Evolutionary conservation across 306 rosid species (phyloP).

Genomic region (Trichosanthes cucumerina): DNA sequence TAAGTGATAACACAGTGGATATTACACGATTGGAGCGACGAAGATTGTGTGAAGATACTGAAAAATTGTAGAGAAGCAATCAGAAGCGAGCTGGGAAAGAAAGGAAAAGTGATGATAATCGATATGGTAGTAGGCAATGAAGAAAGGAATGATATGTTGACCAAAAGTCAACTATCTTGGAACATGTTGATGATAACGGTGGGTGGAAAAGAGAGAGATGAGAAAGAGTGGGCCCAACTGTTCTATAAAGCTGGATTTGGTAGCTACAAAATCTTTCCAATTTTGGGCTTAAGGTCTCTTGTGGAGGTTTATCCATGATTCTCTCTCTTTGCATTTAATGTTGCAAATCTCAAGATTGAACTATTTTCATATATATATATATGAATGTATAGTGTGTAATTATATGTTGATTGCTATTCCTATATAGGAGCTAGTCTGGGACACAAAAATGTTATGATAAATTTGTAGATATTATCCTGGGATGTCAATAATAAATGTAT

Average conservation of each 20-base stretch:
- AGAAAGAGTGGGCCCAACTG: slow-evolving; percentile 1
- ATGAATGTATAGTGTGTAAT: no score
- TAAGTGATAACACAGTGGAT: slow-evolving; percentile 9
- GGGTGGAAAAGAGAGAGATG: slow-evolving; percentile 8
- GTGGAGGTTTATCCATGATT: not conserved
- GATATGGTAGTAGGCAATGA: not conserved
- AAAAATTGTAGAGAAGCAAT: slow-evolving; percentile 17
- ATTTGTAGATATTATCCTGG: no score
- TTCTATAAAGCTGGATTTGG: slow-evolving; percentile 12
- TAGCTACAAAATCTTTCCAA: slow-evolving; percentile 6
- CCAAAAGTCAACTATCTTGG: slow-evolving; percentile 12
- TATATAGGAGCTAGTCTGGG: no score
- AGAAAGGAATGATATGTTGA: not conserved
- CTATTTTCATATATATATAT: no score
- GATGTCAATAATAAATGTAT: no score
- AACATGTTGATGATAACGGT: slow-evolving; percentile 16
- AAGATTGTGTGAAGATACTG: not conserved
- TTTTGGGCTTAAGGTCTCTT: slow-evolving; percentile 18
- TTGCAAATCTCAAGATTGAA: no score
- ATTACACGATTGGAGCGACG: slow-evolving; percentile 20
- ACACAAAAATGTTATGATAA: no score
- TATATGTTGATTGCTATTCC: no score
- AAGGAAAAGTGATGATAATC: not conserved
- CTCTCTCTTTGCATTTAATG: no score
- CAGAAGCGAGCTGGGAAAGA: not conserved